Conservation (phyloP, 2,329 filamentous ascomycete genomes). For the Botrytis deweyae region DNA sequence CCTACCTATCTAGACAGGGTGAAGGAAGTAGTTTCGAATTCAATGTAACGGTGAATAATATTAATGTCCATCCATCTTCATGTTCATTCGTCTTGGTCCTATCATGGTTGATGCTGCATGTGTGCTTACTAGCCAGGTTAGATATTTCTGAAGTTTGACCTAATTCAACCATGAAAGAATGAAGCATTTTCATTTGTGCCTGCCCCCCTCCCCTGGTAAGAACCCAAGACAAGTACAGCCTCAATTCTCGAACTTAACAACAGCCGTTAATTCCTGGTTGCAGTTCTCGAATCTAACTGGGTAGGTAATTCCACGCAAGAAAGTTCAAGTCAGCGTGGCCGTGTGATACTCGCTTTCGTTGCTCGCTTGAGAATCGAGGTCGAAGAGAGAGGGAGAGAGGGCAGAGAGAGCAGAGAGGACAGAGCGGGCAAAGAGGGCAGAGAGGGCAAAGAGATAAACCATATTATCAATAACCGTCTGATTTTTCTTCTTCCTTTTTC, state of each 20-base stretch:
- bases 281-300: not conserved
- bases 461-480: not conserved
- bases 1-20: not conserved
- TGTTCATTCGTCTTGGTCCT: not conserved
- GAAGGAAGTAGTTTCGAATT: not conserved
- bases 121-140: slow-evolving; percentile 10
- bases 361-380: not conserved
- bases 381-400: not conserved
- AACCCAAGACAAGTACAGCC: slow-evolving; percentile 6
- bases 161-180: not conserved
- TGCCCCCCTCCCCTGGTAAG: not conserved
- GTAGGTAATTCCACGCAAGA: not conserved
- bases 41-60: slow-evolving; percentile 4
- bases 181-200: slow-evolving; percentile 12
- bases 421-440: not conserved
- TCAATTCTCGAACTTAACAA: not conserved
- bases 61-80: not conserved
- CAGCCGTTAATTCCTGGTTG: not conserved
- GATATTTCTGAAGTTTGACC: not conserved
- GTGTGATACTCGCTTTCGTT: not conserved
- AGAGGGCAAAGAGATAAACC: not conserved
- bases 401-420: no score
- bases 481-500: not conserved
- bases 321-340: not conserved
- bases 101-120: slow-evolving; percentile 1